These are phyloP conservation scores for Globomyces pollinis-pini DNA, from an alignment of 192 early-diverging fungal genomes.

Conservation along the genomic window DNA sequence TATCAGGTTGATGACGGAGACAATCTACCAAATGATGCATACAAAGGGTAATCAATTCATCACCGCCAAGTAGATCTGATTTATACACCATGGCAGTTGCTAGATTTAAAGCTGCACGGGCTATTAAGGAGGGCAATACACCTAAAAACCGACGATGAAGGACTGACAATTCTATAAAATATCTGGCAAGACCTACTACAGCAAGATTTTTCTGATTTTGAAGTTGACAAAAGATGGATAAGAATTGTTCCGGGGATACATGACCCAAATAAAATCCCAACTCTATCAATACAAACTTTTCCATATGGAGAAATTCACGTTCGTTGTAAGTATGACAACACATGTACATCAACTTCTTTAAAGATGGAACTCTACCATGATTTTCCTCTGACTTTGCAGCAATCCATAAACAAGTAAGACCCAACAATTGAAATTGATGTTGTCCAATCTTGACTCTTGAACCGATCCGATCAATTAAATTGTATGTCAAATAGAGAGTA, in stretches of 20 bases:
- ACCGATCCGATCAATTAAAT: constrained; percentile 46
- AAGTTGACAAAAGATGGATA: constrained; percentile 12
- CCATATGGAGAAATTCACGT: constrained; percentile 39
- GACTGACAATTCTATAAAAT: constrained; percentile 41
- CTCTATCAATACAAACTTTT: constrained; percentile 34
- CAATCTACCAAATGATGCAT: not conserved
- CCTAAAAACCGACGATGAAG: constrained; percentile 37
- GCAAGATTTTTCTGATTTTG: constrained; percentile 10
- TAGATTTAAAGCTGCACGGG: constrained; percentile 27
- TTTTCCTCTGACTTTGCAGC: constrained; percentile 57
- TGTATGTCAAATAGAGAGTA: constrained; percentile 48
- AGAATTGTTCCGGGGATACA: not conserved
- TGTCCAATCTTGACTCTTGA: constrained; percentile 21
- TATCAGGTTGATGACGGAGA: not conserved
- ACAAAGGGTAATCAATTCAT: not conserved
- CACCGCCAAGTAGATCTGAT: constrained; percentile 11
- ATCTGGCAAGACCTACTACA: constrained; percentile 36
- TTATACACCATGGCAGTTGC: constrained; percentile 20
- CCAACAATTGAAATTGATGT: constrained; percentile 42
- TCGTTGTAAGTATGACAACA: constrained; percentile 29
- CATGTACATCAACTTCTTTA: constrained; percentile 36
- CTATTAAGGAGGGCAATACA: constrained; percentile 30
- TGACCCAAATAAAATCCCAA: constrained; percentile 25
- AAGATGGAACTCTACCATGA: constrained; percentile 47
- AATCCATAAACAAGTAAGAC: constrained; percentile 49